Base-by-base conservation (phyloP, 1,284 basidiomycete genomes). In the Tetrapyrgos nigripes region DNA sequence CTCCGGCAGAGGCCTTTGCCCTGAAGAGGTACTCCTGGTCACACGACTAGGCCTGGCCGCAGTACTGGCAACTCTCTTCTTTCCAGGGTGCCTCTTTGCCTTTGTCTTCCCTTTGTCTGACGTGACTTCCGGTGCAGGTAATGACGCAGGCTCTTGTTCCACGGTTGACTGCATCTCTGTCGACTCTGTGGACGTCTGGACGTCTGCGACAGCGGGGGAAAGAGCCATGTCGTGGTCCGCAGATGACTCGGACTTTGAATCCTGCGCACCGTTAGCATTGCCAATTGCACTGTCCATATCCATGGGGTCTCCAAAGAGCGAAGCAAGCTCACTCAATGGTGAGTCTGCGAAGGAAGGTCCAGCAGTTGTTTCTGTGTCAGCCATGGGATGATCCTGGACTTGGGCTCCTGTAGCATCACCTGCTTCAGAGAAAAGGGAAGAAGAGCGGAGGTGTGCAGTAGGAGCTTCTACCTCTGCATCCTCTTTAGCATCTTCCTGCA, bases 1-100 rank as follows among this genome's bases (percentile, higher is more conserved):
- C 57, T 28, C 65, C 64, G 37, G 62, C 61, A 29, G 23, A 47
- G 47, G 8, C 46, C 67, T 68, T 51, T 62, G 62, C 49, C 61
- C 70, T 6, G 67, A 72, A 14, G 69, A 64, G 3, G 55, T 55
- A 55, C 75, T 76, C 47, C 75, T 68, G 10, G 75, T 76, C 21
- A 74, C 65, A 33, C 74, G 72, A 60, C 47, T 31, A 17, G 61
- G 60, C n/a, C 55, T 49, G 21, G 59, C 55, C 26, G 65, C 58
- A 21, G 64, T 50, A 19, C 47, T 51, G 28, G 68, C 68, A 29
- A 63, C 59, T 40, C 66, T 61, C 59, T 68, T 74, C 51, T 69
- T 70, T 23, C 64, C 65, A 14, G 64, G 35, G 43, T 63, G 17
- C 21, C 35, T 64, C 37, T 55, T 62, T 68, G 28, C 55, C 64